Evolutionary conservation across 2,329 filamentous ascomycete genomes (phyloP).

Genomic region (Cordyceps militaris): DNA sequence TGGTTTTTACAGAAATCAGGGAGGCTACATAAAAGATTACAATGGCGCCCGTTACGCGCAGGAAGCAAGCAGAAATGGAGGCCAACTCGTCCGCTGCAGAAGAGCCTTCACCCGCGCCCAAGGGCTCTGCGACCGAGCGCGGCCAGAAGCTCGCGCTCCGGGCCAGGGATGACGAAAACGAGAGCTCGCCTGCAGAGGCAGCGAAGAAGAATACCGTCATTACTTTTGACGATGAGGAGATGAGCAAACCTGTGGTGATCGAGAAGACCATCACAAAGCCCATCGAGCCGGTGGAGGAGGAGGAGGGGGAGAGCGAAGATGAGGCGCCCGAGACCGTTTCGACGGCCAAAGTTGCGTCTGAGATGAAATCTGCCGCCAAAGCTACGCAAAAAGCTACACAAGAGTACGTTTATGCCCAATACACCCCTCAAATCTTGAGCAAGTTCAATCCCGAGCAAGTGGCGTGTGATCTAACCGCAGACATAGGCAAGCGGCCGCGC

Average conservation of each 20-base stretch:
- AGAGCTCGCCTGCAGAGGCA: background rate
- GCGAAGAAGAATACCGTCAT: conserved; percentile 21
- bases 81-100: conserved; percentile 16
- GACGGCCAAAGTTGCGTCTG: conserved; percentile 39
- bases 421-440: too few relatives aligned
- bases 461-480: conserved; percentile 3
- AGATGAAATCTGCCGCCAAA: conserved; percentile 39
- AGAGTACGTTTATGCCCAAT: conserved; percentile 44
- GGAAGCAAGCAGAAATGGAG: conserved; percentile 11
- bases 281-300: conserved; percentile 23
- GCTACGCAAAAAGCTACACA: conserved; percentile 43
- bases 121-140: conserved; percentile 14
- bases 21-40: background rate
- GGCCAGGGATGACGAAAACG: conserved; percentile 19
- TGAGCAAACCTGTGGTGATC: conserved; percentile 15
- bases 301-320: conserved; percentile 41
- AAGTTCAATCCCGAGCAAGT: too few relatives aligned
- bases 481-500: conserved; percentile 40
- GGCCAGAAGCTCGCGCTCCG: conserved; percentile 29
- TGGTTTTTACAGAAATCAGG: background rate
- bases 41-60: conserved; percentile 12
- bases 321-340: conserved; percentile 55
- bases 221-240: conserved; percentile 30
- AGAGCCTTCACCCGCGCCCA: conserved; percentile 9
- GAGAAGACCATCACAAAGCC: conserved; percentile 13